Evolutionary conservation across 495 filamentous ascomycete genomes (phyloP).

Genomic region (Trichocladium uniseriatum): DNA sequence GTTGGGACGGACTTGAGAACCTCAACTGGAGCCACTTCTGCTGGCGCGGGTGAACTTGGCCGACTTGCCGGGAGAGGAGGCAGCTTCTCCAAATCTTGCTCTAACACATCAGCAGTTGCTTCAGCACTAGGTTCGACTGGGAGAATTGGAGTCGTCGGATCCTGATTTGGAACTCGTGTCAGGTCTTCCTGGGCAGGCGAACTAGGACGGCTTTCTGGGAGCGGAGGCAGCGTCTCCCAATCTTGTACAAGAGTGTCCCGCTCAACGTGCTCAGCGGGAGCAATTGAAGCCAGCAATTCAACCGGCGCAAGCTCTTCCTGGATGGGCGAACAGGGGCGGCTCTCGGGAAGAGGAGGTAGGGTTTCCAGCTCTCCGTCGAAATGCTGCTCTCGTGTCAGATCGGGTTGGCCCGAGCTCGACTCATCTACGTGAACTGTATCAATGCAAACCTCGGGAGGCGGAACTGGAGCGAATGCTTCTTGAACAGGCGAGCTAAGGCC

Average conservation of each 20-base stretch:
- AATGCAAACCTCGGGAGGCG: too few species aligned
- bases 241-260: background rate
- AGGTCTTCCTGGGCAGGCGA: background rate
- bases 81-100: background rate
- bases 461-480: background rate
- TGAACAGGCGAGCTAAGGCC: background rate
- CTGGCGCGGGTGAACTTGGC: background rate
- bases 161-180: background rate
- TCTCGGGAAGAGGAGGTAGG: constrained; percentile 8
- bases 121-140: background rate
- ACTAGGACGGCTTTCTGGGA: background rate
- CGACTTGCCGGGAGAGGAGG: constrained; percentile 5
- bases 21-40: background rate
- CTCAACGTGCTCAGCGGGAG: background rate
- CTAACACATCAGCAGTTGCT: background rate
- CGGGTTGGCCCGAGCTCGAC: too few species aligned
- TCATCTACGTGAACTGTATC: too few species aligned
- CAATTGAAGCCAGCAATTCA: background rate
- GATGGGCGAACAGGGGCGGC: background rate
- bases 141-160: background rate
- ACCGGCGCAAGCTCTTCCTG: background rate
- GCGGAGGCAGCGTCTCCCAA: background rate
- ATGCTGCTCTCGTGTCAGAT: too few species aligned
- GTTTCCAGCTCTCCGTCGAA: constrained; percentile 1
- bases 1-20: background rate